Percentiles rank a stretch among this genome's conserved stretches.
These are phyloP conservation scores for Neonectria magnoliae DNA, from an alignment of 2,329 filamentous ascomycete genomes.

Conservation along the genomic window DNA sequence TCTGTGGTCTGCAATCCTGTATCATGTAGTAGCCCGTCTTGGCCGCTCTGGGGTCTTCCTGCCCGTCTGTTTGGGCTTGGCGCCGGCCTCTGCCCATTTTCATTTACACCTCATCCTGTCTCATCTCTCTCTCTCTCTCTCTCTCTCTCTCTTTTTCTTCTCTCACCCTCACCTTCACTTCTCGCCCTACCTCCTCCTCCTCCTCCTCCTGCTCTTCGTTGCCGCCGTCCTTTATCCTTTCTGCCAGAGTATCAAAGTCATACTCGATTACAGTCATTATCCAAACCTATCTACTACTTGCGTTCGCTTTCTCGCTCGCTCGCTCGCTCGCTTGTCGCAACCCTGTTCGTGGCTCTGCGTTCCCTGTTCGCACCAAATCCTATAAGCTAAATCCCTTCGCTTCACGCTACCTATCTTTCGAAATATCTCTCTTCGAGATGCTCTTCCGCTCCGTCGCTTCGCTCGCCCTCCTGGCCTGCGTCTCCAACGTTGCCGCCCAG, in stretches of 20 bases:
- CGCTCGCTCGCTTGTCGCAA: constrained; percentile 26
- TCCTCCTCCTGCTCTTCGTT: neutral
- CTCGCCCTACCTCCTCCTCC: neutral
- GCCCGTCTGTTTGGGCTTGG: constrained; percentile 7
- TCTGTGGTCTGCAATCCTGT: neutral
- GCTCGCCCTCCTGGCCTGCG: constrained; percentile 49
- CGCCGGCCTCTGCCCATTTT: constrained; percentile 13
- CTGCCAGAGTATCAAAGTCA: neutral
- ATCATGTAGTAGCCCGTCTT: neutral
- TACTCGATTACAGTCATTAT: constrained; percentile 1
- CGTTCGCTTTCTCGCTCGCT: neutral
- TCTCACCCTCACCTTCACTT: neutral
- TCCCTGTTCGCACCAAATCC: constrained; percentile 32
- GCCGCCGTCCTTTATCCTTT: constrained; percentile 22
- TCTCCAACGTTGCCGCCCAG: constrained; percentile 44
- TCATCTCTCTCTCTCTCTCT: neutral
- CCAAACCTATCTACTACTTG: neutral
- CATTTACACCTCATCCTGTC: constrained; percentile 22
- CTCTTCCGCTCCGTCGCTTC: constrained; percentile 47
- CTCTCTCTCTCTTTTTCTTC: neutral
- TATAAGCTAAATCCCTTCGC: constrained; percentile 20
- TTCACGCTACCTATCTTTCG: neutral
- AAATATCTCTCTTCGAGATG: constrained; percentile 43
- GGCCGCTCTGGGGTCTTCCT: constrained; percentile 5
- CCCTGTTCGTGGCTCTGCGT: constrained; percentile 35